A percentile compares a stretch with the other conserved stretches of the same genome.
Evolutionary conservation across 805 yeast species (phyloP).

Genomic region (Saccharomycopsis selenospora): DNA sequence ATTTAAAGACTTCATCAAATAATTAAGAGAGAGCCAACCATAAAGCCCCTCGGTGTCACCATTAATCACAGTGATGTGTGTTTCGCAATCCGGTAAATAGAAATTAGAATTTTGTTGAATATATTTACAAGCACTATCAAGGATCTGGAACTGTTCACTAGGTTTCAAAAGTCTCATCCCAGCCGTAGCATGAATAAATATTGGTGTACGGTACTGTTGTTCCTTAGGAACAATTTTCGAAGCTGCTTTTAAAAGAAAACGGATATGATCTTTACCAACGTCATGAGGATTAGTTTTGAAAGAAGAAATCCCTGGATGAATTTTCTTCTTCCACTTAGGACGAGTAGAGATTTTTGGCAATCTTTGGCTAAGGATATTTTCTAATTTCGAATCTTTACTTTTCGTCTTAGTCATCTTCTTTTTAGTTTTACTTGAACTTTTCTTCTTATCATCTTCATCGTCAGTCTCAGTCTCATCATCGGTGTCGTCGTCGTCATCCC

Average conservation of each 20-base stretch:
- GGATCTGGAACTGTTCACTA: slow-evolving; percentile 39
- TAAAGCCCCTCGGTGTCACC: slow-evolving; percentile 63
- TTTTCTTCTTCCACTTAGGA: slow-evolving; percentile 43
- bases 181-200: slow-evolving; percentile 64
- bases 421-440: slow-evolving; percentile 20
- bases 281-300: slow-evolving; percentile 42
- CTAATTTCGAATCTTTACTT: slow-evolving; percentile 16
- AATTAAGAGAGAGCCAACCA: slow-evolving; percentile 61
- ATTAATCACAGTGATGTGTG: slow-evolving; percentile 52
- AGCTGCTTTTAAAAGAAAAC: slow-evolving; percentile 41
- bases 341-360: slow-evolving; percentile 32
- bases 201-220: slow-evolving; percentile 57
- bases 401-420: slow-evolving; percentile 11
- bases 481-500: slow-evolving; percentile 20
- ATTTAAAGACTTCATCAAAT: slow-evolving; percentile 39
- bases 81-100: slow-evolving; percentile 52
- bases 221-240: slow-evolving; percentile 48
- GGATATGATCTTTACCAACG: slow-evolving; percentile 46
- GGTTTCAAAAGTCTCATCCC: slow-evolving; percentile 57
- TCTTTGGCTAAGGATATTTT: slow-evolving; percentile 12
- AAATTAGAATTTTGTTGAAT: slow-evolving; percentile 41
- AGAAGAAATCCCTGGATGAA: slow-evolving; percentile 52
- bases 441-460: slow-evolving; percentile 21
- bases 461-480: slow-evolving; percentile 20
- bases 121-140: slow-evolving; percentile 44